phyloP scores from a whole-genome alignment of 208 protist species.

The Leishmania arabica region DNA sequence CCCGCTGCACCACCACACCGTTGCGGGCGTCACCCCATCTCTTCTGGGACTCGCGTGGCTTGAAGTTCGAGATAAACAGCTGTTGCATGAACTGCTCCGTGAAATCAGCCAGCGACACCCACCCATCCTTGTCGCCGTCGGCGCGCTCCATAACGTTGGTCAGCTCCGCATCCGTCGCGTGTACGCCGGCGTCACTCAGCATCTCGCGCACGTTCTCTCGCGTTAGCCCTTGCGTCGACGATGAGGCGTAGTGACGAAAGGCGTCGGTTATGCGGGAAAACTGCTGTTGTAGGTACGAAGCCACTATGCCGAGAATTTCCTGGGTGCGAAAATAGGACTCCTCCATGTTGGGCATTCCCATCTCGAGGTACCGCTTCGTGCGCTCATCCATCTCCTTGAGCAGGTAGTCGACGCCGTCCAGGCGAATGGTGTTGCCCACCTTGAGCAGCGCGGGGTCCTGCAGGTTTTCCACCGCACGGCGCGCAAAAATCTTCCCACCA shows the following conservation, averaged over 20 bases:
- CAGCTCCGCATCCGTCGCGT: slow-evolving; percentile 48
- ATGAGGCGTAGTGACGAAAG: slow-evolving; percentile 81
- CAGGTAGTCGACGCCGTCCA: slow-evolving; percentile 69
- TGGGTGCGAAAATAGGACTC: slow-evolving; percentile 70
- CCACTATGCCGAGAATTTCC: slow-evolving; percentile 65
- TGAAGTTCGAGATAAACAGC: slow-evolving; percentile 82
- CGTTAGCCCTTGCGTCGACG: slow-evolving; percentile 53
- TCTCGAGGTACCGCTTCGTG: slow-evolving; percentile 70
- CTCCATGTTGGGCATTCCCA: slow-evolving; percentile 76
- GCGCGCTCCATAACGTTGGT: slow-evolving; percentile 59
- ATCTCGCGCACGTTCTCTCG: slow-evolving; percentile 61
- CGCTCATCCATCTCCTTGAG: slow-evolving; percentile 77
- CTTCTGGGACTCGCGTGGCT: slow-evolving; percentile 36
- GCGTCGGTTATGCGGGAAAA: slow-evolving; percentile 75
- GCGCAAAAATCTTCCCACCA: slow-evolving; percentile 92
- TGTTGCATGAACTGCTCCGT: slow-evolving; percentile 77
- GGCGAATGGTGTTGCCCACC: slow-evolving; percentile 69
- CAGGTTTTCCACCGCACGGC: slow-evolving; percentile 75
- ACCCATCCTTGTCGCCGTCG: slow-evolving; percentile 81
- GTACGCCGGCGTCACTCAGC: slow-evolving; percentile 57
- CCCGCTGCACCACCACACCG: slow-evolving; percentile 30
- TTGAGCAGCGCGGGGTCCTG: slow-evolving; percentile 54
- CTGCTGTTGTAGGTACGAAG: slow-evolving; percentile 59
- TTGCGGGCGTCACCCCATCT: slow-evolving; percentile 26
- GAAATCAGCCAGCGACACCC: slow-evolving; percentile 83